Evolutionary conservation across 352 stramenopile species (phyloP).

Genomic region (Pythium volutum): DNA sequence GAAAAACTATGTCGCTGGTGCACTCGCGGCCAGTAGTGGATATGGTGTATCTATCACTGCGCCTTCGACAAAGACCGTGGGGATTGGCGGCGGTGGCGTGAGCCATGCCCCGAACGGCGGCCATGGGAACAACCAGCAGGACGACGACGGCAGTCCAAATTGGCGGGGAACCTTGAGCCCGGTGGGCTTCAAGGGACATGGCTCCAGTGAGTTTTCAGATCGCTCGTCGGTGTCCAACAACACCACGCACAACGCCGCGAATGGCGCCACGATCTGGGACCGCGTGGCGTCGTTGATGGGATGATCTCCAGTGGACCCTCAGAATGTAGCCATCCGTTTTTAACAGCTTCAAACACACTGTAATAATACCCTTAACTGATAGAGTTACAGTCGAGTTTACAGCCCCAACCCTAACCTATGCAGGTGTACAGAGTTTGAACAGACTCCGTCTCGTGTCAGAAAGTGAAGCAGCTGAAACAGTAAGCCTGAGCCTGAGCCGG

Average conservation of each 20-base stretch:
- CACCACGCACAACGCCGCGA: slow-evolving; percentile 8
- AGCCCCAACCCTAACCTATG: no score
- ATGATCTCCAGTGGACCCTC: neutral
- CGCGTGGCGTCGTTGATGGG: slow-evolving; percentile 25
- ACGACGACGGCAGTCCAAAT: slow-evolving; percentile 18
- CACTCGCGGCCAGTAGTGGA: neutral
- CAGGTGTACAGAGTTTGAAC: no score
- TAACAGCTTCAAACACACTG: neutral
- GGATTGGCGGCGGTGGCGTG: neutral
- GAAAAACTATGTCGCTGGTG: slow-evolving; percentile 14
- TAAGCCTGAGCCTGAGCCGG: no score
- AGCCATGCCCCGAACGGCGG: neutral
- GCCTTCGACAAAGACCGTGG: neutral
- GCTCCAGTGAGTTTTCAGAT: slow-evolving; percentile 31
- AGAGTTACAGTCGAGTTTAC: no score
- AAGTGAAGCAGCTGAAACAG: no score
- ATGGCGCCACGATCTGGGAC: slow-evolving; percentile 23
- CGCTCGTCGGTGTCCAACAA: slow-evolving; percentile 25
- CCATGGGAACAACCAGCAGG: slow-evolving; percentile 20
- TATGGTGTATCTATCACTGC: neutral
- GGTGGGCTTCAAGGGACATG: slow-evolving; percentile 22
- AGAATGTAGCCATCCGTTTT: slow-evolving; percentile 14
- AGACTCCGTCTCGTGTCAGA: no score
- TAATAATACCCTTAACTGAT: slow-evolving; percentile 14
- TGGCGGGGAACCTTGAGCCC: slow-evolving; percentile 24